Conservation (phyloP, 2,329 filamentous ascomycete genomes). For the Colletotrichum costaricense region DNA sequence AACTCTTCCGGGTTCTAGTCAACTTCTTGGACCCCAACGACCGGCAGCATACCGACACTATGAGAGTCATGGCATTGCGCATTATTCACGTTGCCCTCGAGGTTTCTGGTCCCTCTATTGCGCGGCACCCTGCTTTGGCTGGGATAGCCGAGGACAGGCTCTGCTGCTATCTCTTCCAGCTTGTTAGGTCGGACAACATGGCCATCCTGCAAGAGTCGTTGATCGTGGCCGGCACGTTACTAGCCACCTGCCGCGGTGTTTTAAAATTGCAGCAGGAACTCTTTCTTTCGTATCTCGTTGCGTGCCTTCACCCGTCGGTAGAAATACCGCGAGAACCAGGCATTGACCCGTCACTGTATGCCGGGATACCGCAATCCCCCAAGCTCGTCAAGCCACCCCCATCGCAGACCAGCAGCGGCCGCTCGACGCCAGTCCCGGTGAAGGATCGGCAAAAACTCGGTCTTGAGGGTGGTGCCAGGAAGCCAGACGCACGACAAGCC, state of each 20-base stretch:
- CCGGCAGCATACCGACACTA: slow-evolving; percentile 89
- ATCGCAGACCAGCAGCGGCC: slow-evolving; percentile 80
- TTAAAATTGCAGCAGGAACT: slow-evolving; percentile 97
- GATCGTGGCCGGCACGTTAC: slow-evolving; percentile 88
- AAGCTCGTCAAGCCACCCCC: slow-evolving; percentile 84
- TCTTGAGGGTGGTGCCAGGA: slow-evolving; percentile 89
- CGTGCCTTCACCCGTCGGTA: slow-evolving; percentile 92
- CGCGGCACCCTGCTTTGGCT: slow-evolving; percentile 88
- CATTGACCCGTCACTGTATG: slow-evolving; percentile 91
- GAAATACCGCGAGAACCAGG: slow-evolving; percentile 91
- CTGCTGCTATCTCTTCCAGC: slow-evolving; percentile 94
- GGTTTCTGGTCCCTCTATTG: slow-evolving; percentile 94
- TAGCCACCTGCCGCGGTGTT: slow-evolving; percentile 90
- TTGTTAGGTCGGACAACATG: slow-evolving; percentile 96
- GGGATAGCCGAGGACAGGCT: slow-evolving; percentile 91
- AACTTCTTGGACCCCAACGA: slow-evolving; percentile 95
- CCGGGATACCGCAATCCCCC: slow-evolving; percentile 91
- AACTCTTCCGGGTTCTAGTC: slow-evolving; percentile 92
- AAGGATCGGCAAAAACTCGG: slow-evolving; percentile 94
- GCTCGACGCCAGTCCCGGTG: slow-evolving; percentile 89
- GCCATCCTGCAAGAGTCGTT: slow-evolving; percentile 92
- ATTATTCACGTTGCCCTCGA: slow-evolving; percentile 98
- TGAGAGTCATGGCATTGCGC: slow-evolving; percentile 96
- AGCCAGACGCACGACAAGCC: slow-evolving; percentile 94
- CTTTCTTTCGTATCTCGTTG: slow-evolving; percentile 92